Base-by-base conservation (phyloP, 345 rosid genomes). In the Cardiospermum halicacabum region DNA sequence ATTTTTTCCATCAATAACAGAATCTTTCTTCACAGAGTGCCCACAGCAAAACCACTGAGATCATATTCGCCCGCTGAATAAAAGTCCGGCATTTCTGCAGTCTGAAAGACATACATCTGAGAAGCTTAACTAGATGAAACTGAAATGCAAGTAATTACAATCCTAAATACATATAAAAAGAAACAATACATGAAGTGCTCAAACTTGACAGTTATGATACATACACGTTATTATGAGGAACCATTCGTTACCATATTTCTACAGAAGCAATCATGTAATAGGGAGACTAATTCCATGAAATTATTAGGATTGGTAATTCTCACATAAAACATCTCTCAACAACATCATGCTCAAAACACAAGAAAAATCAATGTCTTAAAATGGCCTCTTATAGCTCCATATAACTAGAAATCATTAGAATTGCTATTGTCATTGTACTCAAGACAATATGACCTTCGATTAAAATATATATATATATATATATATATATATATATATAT, bases 81-180 rank as follows among this genome's bases (percentile, higher is more conserved):
- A 79, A 94, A 91, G 63, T 77, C 89, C 0, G 97, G 97, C 99
- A 91, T 94, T 85, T 94, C 96, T 69, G 96, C 97, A 64, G 97
- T 89, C 97, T 94, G 67, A 56, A 73, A 72, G n/a, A 31, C 53
- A 42, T 37, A 26, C 19, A 11, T 25, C 21, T 24, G 18, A 3
- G 7, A 53, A 43, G 62, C 25, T 12, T 36, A 37, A 64, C 50
- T n/a, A 22, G 26, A 26, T 5, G 8, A 53, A 27, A 36, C 40
- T 53, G 0, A 21, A 19, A 53, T 3, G 21, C 7, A 15, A 34
- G 28, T 15, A 16, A 59, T 7, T 48, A 45, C 19, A 34, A 31
- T 28, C 30, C 16, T 24, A 26, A 5, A 32, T 13, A 19, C 13
- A 16, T 43, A 43, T 43, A 2, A 18, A 58, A 34, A 36, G 3